phyloP scores from a whole-genome alignment of 2,329 filamentous ascomycete species.

The Aspergillaceae sp. region DNA sequence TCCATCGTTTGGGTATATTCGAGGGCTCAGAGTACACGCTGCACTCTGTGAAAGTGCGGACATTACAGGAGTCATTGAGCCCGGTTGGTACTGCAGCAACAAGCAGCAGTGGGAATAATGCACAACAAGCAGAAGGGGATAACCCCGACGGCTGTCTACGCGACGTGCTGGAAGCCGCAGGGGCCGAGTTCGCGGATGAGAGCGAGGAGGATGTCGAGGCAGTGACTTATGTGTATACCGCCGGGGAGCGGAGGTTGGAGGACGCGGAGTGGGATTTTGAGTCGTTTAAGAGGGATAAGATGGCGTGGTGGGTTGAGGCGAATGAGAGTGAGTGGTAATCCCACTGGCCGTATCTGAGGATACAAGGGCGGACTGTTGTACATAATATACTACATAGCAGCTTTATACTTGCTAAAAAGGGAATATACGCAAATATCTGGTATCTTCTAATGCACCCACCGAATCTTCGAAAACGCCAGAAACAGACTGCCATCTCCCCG shows the following conservation, averaged over 20 bases:
- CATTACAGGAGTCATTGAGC: slow-evolving; percentile 24
- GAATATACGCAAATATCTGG: background rate
- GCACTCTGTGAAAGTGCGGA: slow-evolving; percentile 37
- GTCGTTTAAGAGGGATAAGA: slow-evolving; percentile 69
- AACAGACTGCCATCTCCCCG: background rate
- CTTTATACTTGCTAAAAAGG: background rate
- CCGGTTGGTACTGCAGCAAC: slow-evolving; percentile 5
- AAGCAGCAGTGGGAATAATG: slow-evolving; percentile 1
- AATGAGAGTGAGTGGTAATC: slow-evolving; percentile 36
- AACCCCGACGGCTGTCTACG: slow-evolving; percentile 27
- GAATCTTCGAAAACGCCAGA: background rate
- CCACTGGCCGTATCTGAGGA: background rate
- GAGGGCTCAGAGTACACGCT: slow-evolving; percentile 69
- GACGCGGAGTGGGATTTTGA: slow-evolving; percentile 78
- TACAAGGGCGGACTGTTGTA: background rate
- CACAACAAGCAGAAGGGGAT: slow-evolving; percentile 17
- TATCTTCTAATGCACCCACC: background rate
- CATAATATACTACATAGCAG: background rate
- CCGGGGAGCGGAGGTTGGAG: slow-evolving; percentile 48
- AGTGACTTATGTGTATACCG: slow-evolving; percentile 58
- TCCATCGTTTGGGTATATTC: slow-evolving; percentile 68
- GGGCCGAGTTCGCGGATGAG: slow-evolving; percentile 46
- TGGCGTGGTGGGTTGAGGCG: slow-evolving; percentile 49
- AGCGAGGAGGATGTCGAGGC: slow-evolving; percentile 39
- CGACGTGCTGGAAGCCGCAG: slow-evolving; percentile 38